These are phyloP conservation scores for Hypoxylon sp. DNA, from an alignment of 2,329 filamentous ascomycete species.

Conservation along the genomic window DNA sequence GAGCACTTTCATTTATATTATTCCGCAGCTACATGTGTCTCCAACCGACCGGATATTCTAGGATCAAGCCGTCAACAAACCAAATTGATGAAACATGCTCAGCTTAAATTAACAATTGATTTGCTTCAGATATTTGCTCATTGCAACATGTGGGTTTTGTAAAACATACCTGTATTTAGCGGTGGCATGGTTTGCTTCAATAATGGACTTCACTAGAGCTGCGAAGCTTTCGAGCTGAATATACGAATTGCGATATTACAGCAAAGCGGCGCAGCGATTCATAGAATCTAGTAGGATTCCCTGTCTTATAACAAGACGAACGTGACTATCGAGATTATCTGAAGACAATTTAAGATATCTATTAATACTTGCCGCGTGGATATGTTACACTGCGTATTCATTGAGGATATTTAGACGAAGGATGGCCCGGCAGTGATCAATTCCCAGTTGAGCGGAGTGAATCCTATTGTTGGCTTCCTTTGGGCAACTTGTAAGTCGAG, in stretches of 20 bases:
- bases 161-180: too few species aligned
- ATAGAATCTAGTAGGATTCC: slow-evolving; percentile 1
- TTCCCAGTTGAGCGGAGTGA: background rate
- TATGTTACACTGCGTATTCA: background rate
- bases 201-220: background rate
- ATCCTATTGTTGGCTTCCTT: slow-evolving; percentile 7
- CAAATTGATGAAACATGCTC: too few species aligned
- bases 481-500: slow-evolving; percentile 2
- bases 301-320: background rate
- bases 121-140: too few species aligned
- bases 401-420: background rate
- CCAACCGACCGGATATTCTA: too few species aligned
- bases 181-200: too few species aligned
- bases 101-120: too few species aligned
- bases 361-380: slow-evolving; percentile 17
- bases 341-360: background rate
- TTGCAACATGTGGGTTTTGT: too few species aligned
- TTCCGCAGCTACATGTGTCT: too few species aligned
- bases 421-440: slow-evolving; percentile 3
- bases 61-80: too few species aligned
- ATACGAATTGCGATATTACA: background rate
- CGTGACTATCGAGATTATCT: background rate
- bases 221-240: background rate
- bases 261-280: background rate
- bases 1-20: too few species aligned